Evolutionary conservation across 331 rosid genomes (phyloP).

Genomic region (Phaseolus coccineus): DNA sequence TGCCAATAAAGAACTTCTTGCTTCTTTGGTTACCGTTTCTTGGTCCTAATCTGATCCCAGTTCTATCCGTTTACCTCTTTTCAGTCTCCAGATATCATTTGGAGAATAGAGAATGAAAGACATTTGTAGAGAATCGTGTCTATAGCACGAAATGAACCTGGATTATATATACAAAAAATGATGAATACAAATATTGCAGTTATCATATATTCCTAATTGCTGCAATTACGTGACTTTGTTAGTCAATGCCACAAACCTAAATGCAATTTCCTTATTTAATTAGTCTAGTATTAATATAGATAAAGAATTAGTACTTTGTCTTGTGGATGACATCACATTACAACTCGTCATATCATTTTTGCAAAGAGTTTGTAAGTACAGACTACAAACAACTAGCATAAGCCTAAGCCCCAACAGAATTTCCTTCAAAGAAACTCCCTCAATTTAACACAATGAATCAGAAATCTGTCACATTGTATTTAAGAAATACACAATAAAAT

Average conservation of each 20-base stretch:
- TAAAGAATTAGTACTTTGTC: background rate
- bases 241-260: background rate
- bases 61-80: no score
- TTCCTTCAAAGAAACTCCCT: background rate
- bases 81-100: no score
- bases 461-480: background rate
- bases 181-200: background rate
- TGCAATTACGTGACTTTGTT: background rate
- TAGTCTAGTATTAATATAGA: background rate
- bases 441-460: background rate
- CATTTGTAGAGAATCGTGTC: background rate
- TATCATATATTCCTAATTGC: background rate
- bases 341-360: background rate
- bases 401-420: background rate
- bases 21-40: no score
- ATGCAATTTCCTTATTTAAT: conserved; percentile 9
- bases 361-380: no score
- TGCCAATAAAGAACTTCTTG: no score
- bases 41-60: no score
- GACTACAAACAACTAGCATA: no score
- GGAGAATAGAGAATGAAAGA: no score
- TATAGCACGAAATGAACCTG: background rate
- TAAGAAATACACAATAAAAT: background rate
- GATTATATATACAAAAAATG: background rate
- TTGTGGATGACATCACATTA: background rate